phyloP scores from a whole-genome alignment of 495 filamentous ascomycete species.

The Xanthoparmelia taractica region DNA sequence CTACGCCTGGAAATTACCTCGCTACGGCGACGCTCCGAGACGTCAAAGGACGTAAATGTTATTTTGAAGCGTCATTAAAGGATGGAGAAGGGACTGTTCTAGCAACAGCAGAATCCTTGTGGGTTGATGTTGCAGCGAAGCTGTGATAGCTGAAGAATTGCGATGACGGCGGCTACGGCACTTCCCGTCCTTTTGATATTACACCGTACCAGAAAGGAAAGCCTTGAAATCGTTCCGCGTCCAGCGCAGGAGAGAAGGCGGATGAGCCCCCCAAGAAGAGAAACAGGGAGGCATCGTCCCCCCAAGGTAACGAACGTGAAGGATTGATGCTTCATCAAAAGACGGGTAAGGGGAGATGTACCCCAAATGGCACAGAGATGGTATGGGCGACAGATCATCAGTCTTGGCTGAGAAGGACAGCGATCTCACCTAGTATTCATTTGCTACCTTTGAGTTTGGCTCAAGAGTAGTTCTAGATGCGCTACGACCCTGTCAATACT shows the following conservation, averaged over 20 bases:
- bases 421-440: neutral
- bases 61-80: constrained; percentile 36
- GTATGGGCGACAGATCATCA: neutral
- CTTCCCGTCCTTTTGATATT: neutral
- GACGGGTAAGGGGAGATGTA: neutral
- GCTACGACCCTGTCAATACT: too few species aligned
- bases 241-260: neutral
- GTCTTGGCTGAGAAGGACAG: neutral
- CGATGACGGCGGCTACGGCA: neutral
- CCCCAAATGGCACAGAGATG: neutral
- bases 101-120: constrained; percentile 42
- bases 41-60: constrained; percentile 41
- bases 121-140: constrained; percentile 31
- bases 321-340: neutral
- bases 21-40: constrained; percentile 38
- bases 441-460: neutral
- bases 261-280: too few species aligned
- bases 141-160: constrained; percentile 6
- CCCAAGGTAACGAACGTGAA: neutral
- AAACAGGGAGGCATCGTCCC: neutral
- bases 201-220: neutral
- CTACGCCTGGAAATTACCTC: constrained; percentile 47
- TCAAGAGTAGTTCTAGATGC: too few species aligned
- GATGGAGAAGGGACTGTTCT: constrained; percentile 36
- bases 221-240: neutral